Conservation (phyloP, 192 early-diverging fungal species). For the Gorgonomyces haynaldii region DNA sequence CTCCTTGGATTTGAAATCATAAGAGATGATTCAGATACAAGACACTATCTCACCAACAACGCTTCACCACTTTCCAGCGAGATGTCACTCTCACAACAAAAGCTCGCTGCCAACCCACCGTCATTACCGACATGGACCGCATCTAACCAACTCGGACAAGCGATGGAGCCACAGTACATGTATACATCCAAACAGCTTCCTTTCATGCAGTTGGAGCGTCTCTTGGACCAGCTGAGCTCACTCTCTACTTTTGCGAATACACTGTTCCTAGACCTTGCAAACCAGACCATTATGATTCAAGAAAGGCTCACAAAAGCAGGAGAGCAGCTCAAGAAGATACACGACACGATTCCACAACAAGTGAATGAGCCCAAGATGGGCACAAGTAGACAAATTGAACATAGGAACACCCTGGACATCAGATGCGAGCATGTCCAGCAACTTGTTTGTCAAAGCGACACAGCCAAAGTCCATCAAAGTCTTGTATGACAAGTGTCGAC, state of each 20-base stretch:
- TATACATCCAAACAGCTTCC: constrained; percentile 7
- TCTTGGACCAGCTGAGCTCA: constrained; percentile 16
- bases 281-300: background rate
- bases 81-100: no score
- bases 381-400: background rate
- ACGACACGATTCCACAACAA: background rate
- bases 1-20: no score
- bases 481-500: constrained; percentile 19
- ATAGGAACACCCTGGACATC: constrained; percentile 17
- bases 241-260: constrained; percentile 17
- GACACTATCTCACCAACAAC: no score
- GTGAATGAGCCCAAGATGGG: constrained; percentile 1
- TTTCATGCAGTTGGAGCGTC: constrained; percentile 24
- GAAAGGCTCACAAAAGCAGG: no score
- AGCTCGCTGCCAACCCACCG: no score
- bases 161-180: background rate
- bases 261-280: constrained; percentile 8
- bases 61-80: no score
- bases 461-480: constrained; percentile 11
- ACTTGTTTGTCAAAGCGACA: constrained; percentile 22
- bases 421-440: constrained; percentile 4
- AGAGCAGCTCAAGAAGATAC: no score
- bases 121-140: no score
- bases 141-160: no score
- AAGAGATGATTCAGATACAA: no score